Evolutionary conservation across 306 rosid species (phyloP), one percentile per base, ranked within the genome.

Genomic region (Begonia masoniana): DNA sequence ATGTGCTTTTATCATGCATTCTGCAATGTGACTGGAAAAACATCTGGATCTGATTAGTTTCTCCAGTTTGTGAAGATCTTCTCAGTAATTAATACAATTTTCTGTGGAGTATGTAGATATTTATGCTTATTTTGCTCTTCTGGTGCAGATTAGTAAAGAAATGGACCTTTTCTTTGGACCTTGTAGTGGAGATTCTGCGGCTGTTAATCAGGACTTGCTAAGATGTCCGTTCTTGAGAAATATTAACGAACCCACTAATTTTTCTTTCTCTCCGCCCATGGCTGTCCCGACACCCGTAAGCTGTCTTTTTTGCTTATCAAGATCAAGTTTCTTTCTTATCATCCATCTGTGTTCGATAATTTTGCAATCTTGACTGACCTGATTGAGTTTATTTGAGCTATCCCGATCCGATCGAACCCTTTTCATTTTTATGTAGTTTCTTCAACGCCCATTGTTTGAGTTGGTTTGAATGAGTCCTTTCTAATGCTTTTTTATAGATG

Each of bases 221-320:
- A 71, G 83, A 64, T 91, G 97, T 52, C 97, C 97, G 14, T 91
- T 91, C 79, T 65, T 91, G 82, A 78, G 97, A 71, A 91, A 91
- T 85, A 91, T 91, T 68, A 85, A 85, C 57, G 97, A 91, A 69
- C 97, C 97, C 21, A 91, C 96, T 62, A 83, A 76, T 59, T 86
- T 91, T 58, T 83, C 94, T 19, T 86, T 91, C 71, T 70, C 87
- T 69, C 71, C 94, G 6, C 73, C 97, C 52, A 41, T 91, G 88
- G 81, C 82, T 23, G 75, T 85, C 60, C 78, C 94, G 6, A 52
- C 68, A 76, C 94, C 94, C 13, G 97, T 91, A 75, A 80, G 92
- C 65, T 61, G 15, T 54, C 31, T 12, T 17, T 50, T 48, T 17
- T 49, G n/a, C 19, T 64, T 26, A 51, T n/a, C 8, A 31, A 31